phyloP scores from a whole-genome alignment of 805 yeast genomes.

The Phaffomyces antillensis region DNA sequence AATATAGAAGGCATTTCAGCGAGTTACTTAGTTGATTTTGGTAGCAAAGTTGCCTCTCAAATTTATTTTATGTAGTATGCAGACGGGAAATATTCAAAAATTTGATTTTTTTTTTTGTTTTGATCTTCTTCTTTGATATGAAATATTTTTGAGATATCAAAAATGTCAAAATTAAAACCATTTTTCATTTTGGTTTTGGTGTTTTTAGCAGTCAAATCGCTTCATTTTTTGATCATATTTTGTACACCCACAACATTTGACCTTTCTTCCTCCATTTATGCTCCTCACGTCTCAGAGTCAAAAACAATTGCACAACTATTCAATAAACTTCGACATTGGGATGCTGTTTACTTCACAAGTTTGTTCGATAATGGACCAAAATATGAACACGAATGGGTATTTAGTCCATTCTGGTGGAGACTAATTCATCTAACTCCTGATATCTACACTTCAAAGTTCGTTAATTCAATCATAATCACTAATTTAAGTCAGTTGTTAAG shows the following conservation, averaged over 20 bases:
- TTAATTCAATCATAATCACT: slow-evolving; percentile 41
- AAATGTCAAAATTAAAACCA: neutral
- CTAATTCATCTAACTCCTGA: slow-evolving; percentile 27
- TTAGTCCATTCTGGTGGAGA: slow-evolving; percentile 71
- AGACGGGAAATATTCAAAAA: no score
- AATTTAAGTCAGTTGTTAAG: slow-evolving; percentile 47
- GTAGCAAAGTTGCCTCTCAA: no score
- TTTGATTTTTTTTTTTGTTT: no score
- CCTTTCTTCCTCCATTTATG: slow-evolving; percentile 2
- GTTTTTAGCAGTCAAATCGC: slow-evolving; percentile 1
- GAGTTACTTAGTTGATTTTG: no score
- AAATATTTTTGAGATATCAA: no score
- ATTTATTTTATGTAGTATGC: no score
- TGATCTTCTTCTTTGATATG: no score
- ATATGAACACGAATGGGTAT: slow-evolving; percentile 91
- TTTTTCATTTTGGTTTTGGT: neutral
- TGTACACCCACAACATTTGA: slow-evolving; percentile 4
- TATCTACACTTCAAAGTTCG: slow-evolving; percentile 26
- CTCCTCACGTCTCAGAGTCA: neutral
- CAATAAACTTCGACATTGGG: slow-evolving; percentile 71
- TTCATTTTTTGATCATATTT: neutral
- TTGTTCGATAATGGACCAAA: slow-evolving; percentile 38
- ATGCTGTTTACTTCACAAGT: slow-evolving; percentile 67
- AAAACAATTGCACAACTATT: neutral
- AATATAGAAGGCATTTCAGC: neutral